Conservation (phyloP, 2,329 filamentous ascomycete species). For the Aspergillus latus region DNA sequence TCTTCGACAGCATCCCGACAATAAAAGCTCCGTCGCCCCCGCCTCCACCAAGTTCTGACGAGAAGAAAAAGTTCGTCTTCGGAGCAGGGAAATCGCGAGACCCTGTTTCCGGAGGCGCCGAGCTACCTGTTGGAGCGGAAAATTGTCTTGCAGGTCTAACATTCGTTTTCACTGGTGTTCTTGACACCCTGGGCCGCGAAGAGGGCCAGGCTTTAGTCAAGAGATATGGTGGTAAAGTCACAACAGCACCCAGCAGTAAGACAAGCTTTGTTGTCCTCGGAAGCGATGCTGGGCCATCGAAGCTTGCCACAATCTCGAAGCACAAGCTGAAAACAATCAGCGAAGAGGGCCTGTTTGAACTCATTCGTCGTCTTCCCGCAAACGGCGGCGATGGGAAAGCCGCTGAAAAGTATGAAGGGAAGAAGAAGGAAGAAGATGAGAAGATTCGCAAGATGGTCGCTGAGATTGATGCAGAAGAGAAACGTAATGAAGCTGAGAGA, state of each 20-base stretch:
- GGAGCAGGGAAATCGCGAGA: constrained; percentile 59
- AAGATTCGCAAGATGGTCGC: constrained; percentile 77
- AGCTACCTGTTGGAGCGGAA: constrained; percentile 78
- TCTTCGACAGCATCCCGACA: constrained; percentile 82
- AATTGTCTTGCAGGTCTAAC: constrained; percentile 87
- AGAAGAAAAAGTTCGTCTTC: constrained; percentile 75
- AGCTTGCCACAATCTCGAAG: constrained; percentile 80
- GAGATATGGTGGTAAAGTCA: constrained; percentile 90
- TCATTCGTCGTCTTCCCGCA: constrained; percentile 78
- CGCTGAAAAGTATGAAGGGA: constrained; percentile 79
- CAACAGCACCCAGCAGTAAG: constrained; percentile 79
- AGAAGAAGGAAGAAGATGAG: constrained; percentile 79
- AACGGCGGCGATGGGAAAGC: constrained; percentile 86
- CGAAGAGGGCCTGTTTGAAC: constrained; percentile 84
- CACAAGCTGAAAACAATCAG: constrained; percentile 86
- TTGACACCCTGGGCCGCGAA: constrained; percentile 77
- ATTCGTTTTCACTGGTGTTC: constrained; percentile 92
- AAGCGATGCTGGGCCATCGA: constrained; percentile 87
- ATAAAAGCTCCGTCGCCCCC: constrained; percentile 83
- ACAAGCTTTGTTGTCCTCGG: constrained; percentile 93
- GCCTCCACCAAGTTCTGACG: constrained; percentile 70
- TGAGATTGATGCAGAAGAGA: constrained; percentile 83
- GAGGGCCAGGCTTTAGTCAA: constrained; percentile 86
- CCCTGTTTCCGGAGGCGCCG: constrained; percentile 63
- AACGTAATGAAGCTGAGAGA: constrained; percentile 57